phyloP scores from a whole-genome alignment of 2,329 filamentous ascomycete species.

The Xylaria sp. region DNA sequence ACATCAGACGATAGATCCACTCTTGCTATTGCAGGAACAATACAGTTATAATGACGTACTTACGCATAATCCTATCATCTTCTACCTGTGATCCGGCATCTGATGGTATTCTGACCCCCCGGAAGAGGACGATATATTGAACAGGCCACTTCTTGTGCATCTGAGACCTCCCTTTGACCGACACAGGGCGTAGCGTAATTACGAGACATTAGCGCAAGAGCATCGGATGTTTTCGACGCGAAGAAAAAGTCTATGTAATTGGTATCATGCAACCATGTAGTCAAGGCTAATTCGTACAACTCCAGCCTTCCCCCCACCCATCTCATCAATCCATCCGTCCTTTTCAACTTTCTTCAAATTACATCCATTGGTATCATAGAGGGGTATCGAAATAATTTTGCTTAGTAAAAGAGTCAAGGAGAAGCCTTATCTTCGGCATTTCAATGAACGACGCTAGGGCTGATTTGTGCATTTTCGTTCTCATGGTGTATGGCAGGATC shows the following conservation, averaged over 20 bases:
- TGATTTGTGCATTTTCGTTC: conserved; percentile 1
- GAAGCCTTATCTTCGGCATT: conserved; percentile 19
- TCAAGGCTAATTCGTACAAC: conserved; percentile 24
- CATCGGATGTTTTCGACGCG: not conserved
- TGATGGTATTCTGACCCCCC: not conserved
- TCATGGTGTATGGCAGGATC: not conserved
- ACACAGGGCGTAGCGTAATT: not conserved
- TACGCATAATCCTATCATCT: not conserved
- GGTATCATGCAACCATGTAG: conserved; percentile 39
- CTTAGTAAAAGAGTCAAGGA: conserved; percentile 28
- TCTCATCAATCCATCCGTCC: not conserved
- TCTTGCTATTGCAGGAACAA: not conserved
- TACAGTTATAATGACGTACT: too few species aligned
- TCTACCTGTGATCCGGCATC: not conserved
- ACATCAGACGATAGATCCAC: not conserved
- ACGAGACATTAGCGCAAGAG: not conserved
- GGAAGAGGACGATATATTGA: not conserved
- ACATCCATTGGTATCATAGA: conserved; percentile 38
- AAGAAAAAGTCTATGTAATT: conserved; percentile 37
- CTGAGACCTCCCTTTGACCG: not conserved
- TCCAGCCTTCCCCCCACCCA: conserved; percentile 22
- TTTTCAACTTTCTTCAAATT: conserved; percentile 33
- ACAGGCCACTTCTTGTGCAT: not conserved
- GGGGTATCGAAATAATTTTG: conserved; percentile 36
- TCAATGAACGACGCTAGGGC: conserved; percentile 23